These are phyloP conservation scores for Vickermania ingenoplastis DNA, from an alignment of 208 protist species.

Conservation along the genomic window DNA sequence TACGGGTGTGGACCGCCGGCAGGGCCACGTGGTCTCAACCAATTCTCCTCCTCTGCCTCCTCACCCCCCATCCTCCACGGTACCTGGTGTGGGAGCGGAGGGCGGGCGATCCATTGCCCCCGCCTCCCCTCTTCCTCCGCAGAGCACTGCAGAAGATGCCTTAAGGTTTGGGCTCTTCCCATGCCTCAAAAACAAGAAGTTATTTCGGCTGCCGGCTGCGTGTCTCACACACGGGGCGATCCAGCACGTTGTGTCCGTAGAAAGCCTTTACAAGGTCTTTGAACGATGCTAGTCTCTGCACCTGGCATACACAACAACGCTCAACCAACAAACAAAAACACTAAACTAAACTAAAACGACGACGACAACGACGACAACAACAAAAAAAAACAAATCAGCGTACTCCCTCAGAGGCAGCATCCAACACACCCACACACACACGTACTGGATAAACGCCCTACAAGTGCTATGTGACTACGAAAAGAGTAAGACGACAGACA, in stretches of 20 bases:
- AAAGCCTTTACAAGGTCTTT: conserved; percentile 87
- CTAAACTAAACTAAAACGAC: no score
- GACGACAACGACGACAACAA: no score
- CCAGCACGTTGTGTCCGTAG: conserved; percentile 65
- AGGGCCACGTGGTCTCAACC: no score
- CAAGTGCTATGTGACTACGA: no score
- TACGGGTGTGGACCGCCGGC: conserved; percentile 37
- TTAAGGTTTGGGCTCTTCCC: conserved; percentile 55
- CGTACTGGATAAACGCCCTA: no score
- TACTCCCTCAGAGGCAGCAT: no score
- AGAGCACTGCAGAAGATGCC: conserved; percentile 17
- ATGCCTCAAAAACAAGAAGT: conserved; percentile 45
- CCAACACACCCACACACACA: no score
- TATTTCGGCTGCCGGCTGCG: conserved; percentile 47
- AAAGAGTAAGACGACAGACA: no score
- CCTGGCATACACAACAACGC: no score
- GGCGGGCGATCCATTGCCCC: background rate
- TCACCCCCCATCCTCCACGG: background rate
- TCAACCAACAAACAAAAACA: no score
- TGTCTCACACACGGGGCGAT: conserved; percentile 49
- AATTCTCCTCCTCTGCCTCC: background rate
- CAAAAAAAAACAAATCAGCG: no score
- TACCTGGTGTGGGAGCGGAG: no score
- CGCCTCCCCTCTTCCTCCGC: background rate
- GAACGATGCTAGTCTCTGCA: conserved; percentile 87